These are phyloP conservation scores for Setaria viridis DNA, from an alignment of 202 grass and related monocot species.

Conservation along the genomic window DNA sequence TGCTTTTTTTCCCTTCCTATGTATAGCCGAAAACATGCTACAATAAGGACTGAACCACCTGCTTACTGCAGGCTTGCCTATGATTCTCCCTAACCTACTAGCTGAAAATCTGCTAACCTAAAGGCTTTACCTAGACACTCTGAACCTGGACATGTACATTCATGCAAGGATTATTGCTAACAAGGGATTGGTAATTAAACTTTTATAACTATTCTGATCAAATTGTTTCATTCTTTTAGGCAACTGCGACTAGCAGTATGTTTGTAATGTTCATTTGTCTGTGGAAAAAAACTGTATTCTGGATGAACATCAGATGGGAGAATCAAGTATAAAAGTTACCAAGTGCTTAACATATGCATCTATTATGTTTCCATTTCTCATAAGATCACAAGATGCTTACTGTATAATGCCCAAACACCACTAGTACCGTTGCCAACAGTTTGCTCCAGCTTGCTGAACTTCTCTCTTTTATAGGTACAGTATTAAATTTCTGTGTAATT, in stretches of 20 bases:
- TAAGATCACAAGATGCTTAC: background rate
- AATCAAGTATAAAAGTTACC: conserved; percentile 19
- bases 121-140: no score
- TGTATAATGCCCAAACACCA: conserved; percentile 14
- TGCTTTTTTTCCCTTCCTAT: no score
- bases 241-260: background rate
- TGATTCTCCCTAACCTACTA: no score
- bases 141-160: no score
- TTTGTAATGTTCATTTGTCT: background rate
- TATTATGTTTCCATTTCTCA: conserved; percentile 18
- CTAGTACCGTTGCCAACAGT: conserved; percentile 21
- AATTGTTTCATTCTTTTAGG: conserved; percentile 22
- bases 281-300: conserved; percentile 16
- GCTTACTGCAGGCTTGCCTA: no score
- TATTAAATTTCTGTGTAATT: conserved; percentile 19
- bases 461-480: conserved; percentile 40
- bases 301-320: background rate
- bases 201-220: conserved; percentile 19
- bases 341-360: conserved; percentile 23
- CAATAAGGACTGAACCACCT: no score
- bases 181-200: conserved; percentile 15
- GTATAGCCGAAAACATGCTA: no score
- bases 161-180: no score
- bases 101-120: no score
- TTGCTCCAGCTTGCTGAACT: conserved; percentile 26